Evolutionary conservation across 352 stramenopile species (phyloP).

Genomic region (Phytophthora sansomeana): DNA sequence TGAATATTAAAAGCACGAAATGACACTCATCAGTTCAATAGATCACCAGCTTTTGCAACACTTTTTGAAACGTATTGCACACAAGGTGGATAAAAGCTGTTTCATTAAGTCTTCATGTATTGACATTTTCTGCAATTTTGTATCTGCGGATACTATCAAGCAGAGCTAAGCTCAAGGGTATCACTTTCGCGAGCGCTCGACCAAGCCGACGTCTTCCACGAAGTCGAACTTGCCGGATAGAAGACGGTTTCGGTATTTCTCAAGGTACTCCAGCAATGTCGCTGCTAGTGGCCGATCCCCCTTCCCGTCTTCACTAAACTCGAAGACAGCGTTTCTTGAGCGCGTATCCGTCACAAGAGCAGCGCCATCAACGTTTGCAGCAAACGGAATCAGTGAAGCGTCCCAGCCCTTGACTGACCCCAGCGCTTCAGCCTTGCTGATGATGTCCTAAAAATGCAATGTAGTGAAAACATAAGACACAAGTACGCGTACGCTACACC

Average conservation of each 20-base stretch:
- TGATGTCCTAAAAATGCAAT: conserved; percentile 55
- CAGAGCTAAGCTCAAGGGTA: not conserved
- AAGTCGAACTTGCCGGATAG: conserved; percentile 86
- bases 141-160: not conserved
- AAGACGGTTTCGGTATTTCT: conserved; percentile 84
- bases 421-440: conserved; percentile 57
- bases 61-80: not conserved
- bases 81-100: not conserved
- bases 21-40: conserved; percentile 25
- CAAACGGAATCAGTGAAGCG: conserved; percentile 73
- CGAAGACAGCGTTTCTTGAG: conserved; percentile 67
- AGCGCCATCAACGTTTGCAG: conserved; percentile 70
- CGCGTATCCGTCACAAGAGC: conserved; percentile 66
- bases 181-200: conserved; percentile 79
- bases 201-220: conserved; percentile 82
- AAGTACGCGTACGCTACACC: not conserved
- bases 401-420: conserved; percentile 62
- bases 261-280: conserved; percentile 76
- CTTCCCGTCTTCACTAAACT: conserved; percentile 74
- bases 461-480: not conserved
- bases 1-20: conserved; percentile 68
- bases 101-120: not conserved
- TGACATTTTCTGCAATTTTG: not conserved
- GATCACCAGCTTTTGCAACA: not conserved
- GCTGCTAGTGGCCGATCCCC: conserved; percentile 49